Base-by-base conservation (phyloP, 2,329 filamentous ascomycete species). In the Arthrobotrys megalospora region DNA sequence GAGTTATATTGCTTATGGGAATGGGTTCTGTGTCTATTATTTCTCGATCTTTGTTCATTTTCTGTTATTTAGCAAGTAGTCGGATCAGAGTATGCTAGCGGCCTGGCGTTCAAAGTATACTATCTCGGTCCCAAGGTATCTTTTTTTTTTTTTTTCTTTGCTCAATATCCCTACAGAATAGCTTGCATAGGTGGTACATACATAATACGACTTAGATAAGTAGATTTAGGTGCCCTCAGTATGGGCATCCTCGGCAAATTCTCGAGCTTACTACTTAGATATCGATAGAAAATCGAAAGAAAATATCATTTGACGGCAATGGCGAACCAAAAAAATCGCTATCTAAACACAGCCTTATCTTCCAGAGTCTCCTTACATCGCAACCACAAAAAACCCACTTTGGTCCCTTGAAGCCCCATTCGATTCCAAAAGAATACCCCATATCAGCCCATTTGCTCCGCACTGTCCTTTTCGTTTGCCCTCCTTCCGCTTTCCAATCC, bases 1-100 rank as follows among this genome's bases (percentile, higher is more conserved):
- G 70, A 75, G 70, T 75, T 72, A 55, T 19, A 52, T 64, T 71
- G 45, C n/a, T 62, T 66, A 63, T 66, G 58, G 58, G 47, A 73
- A 66, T 36, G 19, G 60, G 48, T 7, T 68, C 47, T 63, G 11
- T 32, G 28, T 75, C 62, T 66, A 28, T 47, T 52, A 41, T 48
- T 75, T 53, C 58, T 16, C 41, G 63, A 24, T 65, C 50, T 63
- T 28, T 16, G 8, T 60, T 36, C n/a, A 45, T 7, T 11, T 62
- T 58, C 58, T 45, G 32, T 53, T 63, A 32, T 65, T 72, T 53
- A 66, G 60, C 69, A 73, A 41, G 36, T 60, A 60, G 36, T 34
- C 11, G 69, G 50, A 60, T 65, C 69, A 73, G 50, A 73, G 62
- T 65, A 60, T 60, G 47, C 58, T 73, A 58, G 38, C 55, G 60